Evolutionary conservation across 2,329 filamentous ascomycete genomes (phyloP).

Genomic region (Aspergillus sp.): DNA sequence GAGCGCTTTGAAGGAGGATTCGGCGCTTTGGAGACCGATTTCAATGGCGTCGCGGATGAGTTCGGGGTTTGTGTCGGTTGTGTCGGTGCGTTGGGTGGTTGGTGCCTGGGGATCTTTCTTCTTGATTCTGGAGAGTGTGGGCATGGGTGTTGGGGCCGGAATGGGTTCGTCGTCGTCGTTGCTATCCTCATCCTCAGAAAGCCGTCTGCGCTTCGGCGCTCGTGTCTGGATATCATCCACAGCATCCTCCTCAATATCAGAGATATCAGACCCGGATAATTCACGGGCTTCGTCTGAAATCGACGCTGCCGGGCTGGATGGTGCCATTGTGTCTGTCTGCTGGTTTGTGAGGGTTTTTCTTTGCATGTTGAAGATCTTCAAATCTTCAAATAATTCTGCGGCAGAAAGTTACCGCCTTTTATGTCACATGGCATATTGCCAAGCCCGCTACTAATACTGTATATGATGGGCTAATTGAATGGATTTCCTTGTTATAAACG

Average conservation of each 20-base stretch:
- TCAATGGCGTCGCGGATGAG: slow-evolving; percentile 34
- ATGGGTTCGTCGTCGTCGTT: background rate
- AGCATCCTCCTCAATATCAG: slow-evolving; percentile 13
- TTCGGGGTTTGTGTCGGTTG: slow-evolving; percentile 26
- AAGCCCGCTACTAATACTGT: no score
- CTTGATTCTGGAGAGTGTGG: slow-evolving; percentile 35
- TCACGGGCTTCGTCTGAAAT: slow-evolving; percentile 14
- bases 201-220: slow-evolving; percentile 32
- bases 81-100: slow-evolving; percentile 5
- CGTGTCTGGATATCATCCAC: slow-evolving; percentile 19
- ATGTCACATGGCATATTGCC: slow-evolving; percentile 5
- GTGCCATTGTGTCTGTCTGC: slow-evolving; percentile 18
- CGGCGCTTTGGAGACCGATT: slow-evolving; percentile 37
- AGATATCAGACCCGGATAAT: slow-evolving; percentile 8
- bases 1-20: slow-evolving; percentile 60
- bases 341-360: slow-evolving; percentile 7
- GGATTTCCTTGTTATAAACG: background rate
- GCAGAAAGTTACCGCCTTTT: slow-evolving; percentile 27
- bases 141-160: slow-evolving; percentile 27
- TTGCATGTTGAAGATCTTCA: slow-evolving; percentile 17
- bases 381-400: slow-evolving; percentile 13
- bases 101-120: slow-evolving; percentile 25
- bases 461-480: no score
- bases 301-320: slow-evolving; percentile 14
- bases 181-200: slow-evolving; percentile 18